phyloP scores from a whole-genome alignment of 108 stramenopile species.

The Discostella pseudostelligera region DNA sequence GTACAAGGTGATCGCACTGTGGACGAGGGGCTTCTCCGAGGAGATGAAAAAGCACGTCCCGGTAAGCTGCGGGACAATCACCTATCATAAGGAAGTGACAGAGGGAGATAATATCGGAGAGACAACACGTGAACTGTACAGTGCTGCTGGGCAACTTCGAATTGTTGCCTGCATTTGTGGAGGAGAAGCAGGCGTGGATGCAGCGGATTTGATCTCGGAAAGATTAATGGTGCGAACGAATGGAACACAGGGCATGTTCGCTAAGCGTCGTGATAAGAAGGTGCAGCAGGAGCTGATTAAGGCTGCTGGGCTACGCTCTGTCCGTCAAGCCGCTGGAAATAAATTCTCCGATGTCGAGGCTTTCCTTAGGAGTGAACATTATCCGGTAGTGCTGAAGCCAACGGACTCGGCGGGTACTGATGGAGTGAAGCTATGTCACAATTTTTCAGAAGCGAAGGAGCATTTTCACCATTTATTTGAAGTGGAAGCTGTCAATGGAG shows the following conservation, averaged over 20 bases:
- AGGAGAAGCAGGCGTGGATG: slow-evolving; percentile 83
- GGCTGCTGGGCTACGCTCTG: slow-evolving; percentile 68
- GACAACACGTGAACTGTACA: slow-evolving; percentile 29
- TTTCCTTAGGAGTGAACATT: slow-evolving; percentile 60
- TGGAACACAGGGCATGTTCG: slow-evolving; percentile 59
- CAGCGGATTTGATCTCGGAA: slow-evolving; percentile 69
- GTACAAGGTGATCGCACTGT: slow-evolving; percentile 74
- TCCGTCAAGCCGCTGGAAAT: slow-evolving; percentile 77
- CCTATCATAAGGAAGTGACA: slow-evolving; percentile 24
- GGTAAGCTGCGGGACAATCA: slow-evolving; percentile 13
- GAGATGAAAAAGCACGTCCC: slow-evolving; percentile 46
- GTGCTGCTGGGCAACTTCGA: slow-evolving; percentile 9
- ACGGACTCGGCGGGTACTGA: slow-evolving; percentile 91
- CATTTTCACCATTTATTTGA: slow-evolving; percentile 88
- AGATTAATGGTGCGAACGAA: slow-evolving; percentile 62
- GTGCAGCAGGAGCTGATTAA: slow-evolving; percentile 74
- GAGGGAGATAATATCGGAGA: slow-evolving; percentile 28
- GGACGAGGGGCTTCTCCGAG: slow-evolving; percentile 63
- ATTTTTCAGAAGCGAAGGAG: slow-evolving; percentile 84
- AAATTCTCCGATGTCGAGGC: slow-evolving; percentile 66
- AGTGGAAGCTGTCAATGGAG: slow-evolving; percentile 88
- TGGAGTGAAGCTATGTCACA: slow-evolving; percentile 91
- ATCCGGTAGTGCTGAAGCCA: slow-evolving; percentile 86
- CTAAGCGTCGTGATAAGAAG: slow-evolving; percentile 83
- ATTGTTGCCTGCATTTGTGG: slow-evolving; percentile 70